Base-by-base conservation (phyloP, 331 rosid species). In the Stylosanthes scabra region DNA sequence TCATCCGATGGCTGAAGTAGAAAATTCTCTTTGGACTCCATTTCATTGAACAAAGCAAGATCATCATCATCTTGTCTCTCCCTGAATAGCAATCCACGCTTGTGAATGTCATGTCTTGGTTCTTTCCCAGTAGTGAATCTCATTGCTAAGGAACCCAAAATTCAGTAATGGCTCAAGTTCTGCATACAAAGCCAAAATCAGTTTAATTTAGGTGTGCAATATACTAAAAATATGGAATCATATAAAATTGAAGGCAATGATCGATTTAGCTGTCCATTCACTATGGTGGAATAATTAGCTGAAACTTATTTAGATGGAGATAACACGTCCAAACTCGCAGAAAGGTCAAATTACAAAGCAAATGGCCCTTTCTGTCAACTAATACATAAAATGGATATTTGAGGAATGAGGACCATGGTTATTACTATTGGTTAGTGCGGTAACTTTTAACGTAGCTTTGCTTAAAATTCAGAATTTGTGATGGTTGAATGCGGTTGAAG, bases 31-130 rank as follows among this genome's bases (percentile, higher is more conserved):
- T 82, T 83, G 46, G 82, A 69, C 74, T 85, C 91, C 95, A 89
- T 87, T 63, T 91, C 97, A 63, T 51, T 85, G 78, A 91, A 91
- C 84, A 91, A 82, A 67, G 89, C 83, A 66, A 91, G 97, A 78
- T 91, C 89, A 0, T 88, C 97, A 20, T 85, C 95, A 34, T 34
- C 39, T 34, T 0, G 39, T 78, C 87, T 88, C 78, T 81, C 95
- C 71, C 80, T 84, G 60, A 87, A 68, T 47, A 84, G 66, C 82
- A 87, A 47, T 49, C 97, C 90, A 66, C 97, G 80, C 81, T 76
- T 83, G 81, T 91, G 93, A 60, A 81, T 87, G 59, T 74, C 77
- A 39, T 59, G 83, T 66, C 87, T 91, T 7, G 59, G 49, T 71
- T 88, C 97, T 71, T 87, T 77, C 34, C 84, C 91, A 0, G 91